A percentile compares a stretch with the other conserved stretches of the same genome.
phyloP scores from a whole-genome alignment of 345 rosid genomes.

The Aquilaria sinensis region DNA sequence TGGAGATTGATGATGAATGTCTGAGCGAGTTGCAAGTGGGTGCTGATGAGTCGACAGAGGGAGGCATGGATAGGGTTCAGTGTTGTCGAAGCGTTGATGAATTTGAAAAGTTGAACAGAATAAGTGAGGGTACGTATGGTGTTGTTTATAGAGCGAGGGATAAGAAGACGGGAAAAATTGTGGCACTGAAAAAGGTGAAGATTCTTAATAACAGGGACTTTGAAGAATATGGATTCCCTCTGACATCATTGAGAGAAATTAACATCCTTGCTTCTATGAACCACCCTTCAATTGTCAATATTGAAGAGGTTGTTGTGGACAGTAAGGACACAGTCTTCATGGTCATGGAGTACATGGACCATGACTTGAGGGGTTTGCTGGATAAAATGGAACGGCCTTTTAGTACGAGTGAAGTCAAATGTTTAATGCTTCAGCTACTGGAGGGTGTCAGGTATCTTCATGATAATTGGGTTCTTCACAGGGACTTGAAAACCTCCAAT shows the following conservation, averaged over 20 bases:
- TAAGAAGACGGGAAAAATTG: slow-evolving; percentile 56
- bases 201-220: slow-evolving; percentile 57
- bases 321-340: slow-evolving; percentile 56
- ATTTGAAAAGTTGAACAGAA: slow-evolving; percentile 68
- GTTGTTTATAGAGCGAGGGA: slow-evolving; percentile 75
- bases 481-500: slow-evolving; percentile 88
- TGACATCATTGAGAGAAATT: slow-evolving; percentile 81
- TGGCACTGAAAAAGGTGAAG: slow-evolving; percentile 84
- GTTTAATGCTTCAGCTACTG: slow-evolving; percentile 81
- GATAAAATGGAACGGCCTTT: slow-evolving; percentile 63
- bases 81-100: slow-evolving; percentile 64
- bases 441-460: slow-evolving; percentile 81
- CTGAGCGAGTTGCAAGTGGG: slow-evolving; percentile 15
- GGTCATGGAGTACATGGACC: slow-evolving; percentile 96
- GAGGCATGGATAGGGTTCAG: slow-evolving; percentile 48
- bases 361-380: slow-evolving; percentile 71
- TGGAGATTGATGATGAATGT: slow-evolving; percentile 25
- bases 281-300: slow-evolving; percentile 69
- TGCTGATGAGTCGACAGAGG: slow-evolving; percentile 26
- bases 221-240: slow-evolving; percentile 71
- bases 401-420: slow-evolving; percentile 85
- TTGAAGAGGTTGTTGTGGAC: slow-evolving; percentile 79
- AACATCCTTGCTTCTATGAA: slow-evolving; percentile 68
- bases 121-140: slow-evolving; percentile 86
- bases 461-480: slow-evolving; percentile 88